phyloP scores from a whole-genome alignment of 2,329 filamentous ascomycete species.

The Mycosphaerelloides madeirae region DNA sequence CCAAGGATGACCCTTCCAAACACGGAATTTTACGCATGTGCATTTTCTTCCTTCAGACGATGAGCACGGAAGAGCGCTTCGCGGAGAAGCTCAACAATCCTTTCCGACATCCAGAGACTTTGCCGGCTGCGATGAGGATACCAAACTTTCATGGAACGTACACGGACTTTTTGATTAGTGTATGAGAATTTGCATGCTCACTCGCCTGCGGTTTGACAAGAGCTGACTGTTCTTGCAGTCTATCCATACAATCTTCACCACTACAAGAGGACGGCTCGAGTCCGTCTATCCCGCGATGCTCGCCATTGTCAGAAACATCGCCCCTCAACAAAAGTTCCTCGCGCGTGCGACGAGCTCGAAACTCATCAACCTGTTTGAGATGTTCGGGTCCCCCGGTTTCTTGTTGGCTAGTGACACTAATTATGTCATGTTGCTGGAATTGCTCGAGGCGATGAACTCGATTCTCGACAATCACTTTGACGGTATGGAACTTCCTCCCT shows the following conservation, averaged over 20 bases:
- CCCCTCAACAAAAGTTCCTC: slow-evolving; percentile 74
- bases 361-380: slow-evolving; percentile 79
- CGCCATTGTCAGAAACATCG: slow-evolving; percentile 89
- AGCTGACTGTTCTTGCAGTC: slow-evolving; percentile 52
- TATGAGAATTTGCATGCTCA: slow-evolving; percentile 41
- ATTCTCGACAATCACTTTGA: slow-evolving; percentile 73
- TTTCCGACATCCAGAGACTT: slow-evolving; percentile 82
- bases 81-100: slow-evolving; percentile 82
- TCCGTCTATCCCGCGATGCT: slow-evolving; percentile 89
- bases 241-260: slow-evolving; percentile 85
- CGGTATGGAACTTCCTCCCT: slow-evolving; percentile 19
- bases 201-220: too few species aligned
- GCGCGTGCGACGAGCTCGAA: slow-evolving; percentile 72
- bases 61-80: slow-evolving; percentile 90
- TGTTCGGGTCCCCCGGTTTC: slow-evolving; percentile 91
- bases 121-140: slow-evolving; percentile 77
- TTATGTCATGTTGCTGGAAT: slow-evolving; percentile 70
- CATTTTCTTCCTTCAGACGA: slow-evolving; percentile 89
- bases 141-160: slow-evolving; percentile 83
- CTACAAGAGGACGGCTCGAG: slow-evolving; percentile 82
- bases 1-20: slow-evolving; percentile 77
- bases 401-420: slow-evolving; percentile 89
- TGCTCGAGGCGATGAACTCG: slow-evolving; percentile 84
- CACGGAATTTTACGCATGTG: slow-evolving; percentile 95
- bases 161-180: slow-evolving; percentile 87